Base-by-base conservation (phyloP, 192 early-diverging fungal genomes). In the Oehlia diaphana region DNA sequence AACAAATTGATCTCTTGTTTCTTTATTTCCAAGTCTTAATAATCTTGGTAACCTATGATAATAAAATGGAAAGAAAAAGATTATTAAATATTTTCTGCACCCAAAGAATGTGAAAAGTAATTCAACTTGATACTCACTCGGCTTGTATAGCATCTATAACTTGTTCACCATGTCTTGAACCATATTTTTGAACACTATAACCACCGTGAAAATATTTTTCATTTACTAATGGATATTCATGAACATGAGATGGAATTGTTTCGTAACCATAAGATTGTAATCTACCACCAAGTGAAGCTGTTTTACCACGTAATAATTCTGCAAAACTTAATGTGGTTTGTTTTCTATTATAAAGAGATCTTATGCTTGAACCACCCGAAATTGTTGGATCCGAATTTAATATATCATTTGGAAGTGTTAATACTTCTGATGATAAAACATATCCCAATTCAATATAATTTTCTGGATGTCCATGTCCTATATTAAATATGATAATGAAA, bases 371-470 rank as follows among this genome's bases (percentile, higher is more conserved):
- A 47, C 44, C 10, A 12, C 0, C 44, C 2, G 44, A 2, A 47
- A 47, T 47, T 47, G 1, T 12, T 47, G 44, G 10, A 47, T 47
- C 44, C 10, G 10, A 47, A 47, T 47, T 73, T 39, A 73, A 3
- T 10, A 23, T 10, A 73, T 73, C 35, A 23, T 0, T 26, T 49
- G 72, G 21, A n/a, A 10, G 50, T 21, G 21, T 9, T n/a, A 73
- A 49, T 50, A 21, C 13, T 49, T 73, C 14, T 39, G 33, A 23
- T 69, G 67, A 35, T 69, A 69, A 35, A 69, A 69, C 26, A 35
- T 73, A 73, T 50, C 72, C 72, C 8, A 73, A 19, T 53, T 73
- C 72, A 73, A 73, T 53, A 53, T 73, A 73, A 49, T 73, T 49
- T 49, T 73, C 37, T 21, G 23, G 1, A 58, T 73, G 72, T 26